Conservation (phyloP, 2,329 filamentous ascomycete genomes). For the Penicillium thymicola region DNA sequence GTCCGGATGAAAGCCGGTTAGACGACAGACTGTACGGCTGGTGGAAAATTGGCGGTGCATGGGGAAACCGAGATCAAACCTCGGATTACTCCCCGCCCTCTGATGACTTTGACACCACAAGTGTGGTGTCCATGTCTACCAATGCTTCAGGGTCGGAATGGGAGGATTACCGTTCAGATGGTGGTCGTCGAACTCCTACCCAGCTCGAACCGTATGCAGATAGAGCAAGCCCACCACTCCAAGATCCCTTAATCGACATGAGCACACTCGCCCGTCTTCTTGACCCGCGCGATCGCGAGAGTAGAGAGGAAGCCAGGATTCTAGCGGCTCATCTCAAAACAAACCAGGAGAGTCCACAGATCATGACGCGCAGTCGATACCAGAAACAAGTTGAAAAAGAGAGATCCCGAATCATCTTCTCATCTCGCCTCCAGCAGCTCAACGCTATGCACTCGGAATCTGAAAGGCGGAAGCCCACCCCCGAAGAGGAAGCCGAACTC, state of each 20-base stretch:
- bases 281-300: slow-evolving; percentile 72
- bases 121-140: slow-evolving; percentile 67
- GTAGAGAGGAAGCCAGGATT: slow-evolving; percentile 75
- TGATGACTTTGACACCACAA: slow-evolving; percentile 70
- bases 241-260: slow-evolving; percentile 63
- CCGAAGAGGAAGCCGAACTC: slow-evolving; percentile 56
- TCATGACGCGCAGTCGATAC: slow-evolving; percentile 80
- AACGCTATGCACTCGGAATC: slow-evolving; percentile 10
- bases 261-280: slow-evolving; percentile 74
- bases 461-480: slow-evolving; percentile 34
- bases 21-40: slow-evolving; percentile 75
- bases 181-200: slow-evolving; percentile 67
- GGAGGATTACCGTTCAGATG: slow-evolving; percentile 48
- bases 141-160: slow-evolving; percentile 50
- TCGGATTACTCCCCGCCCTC: slow-evolving; percentile 67
- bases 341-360: slow-evolving; percentile 47
- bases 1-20: slow-evolving; percentile 61
- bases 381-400: slow-evolving; percentile 65
- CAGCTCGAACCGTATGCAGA: slow-evolving; percentile 57
- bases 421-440: slow-evolving; percentile 38
- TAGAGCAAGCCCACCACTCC: slow-evolving; percentile 51
- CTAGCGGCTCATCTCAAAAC: slow-evolving; percentile 75
- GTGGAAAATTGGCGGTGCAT: slow-evolving; percentile 81
- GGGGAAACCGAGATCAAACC: slow-evolving; percentile 76
- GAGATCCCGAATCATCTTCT: slow-evolving; percentile 64